Evolutionary conservation across 495 filamentous ascomycete species (phyloP), one percentile per base, ranked within the genome.

Genomic region (Tuber calosporum): DNA sequence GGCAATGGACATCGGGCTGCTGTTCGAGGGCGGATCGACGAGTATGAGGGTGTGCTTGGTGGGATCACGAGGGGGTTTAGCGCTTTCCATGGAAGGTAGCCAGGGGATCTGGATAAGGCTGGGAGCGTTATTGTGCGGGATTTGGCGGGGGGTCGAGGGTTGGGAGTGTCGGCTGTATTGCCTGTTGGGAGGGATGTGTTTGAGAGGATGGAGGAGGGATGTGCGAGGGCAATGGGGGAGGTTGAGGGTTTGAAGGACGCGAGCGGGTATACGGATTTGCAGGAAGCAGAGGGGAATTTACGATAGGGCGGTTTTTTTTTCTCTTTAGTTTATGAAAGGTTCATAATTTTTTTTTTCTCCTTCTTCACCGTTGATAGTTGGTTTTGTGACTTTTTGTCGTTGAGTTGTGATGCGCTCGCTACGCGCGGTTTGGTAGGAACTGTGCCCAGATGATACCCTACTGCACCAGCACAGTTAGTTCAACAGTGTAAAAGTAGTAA

Each of bases 1-100:
- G 79, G 79, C 37, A 80, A 76, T 26, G 76, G 66, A 6, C 79
- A 80, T 43, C 71, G 74, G 39, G 41, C 70, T n/a, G 66, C 39
- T 20, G 53, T 76, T 82, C 41, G 58, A 6, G 77, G 77, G 36
- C 72, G 71, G 36, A 79, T 82, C 17, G 70, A 70, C 6, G 81
- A 81, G 36, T 82, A 30, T 58, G 48, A 26, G 48, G 48, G 8
- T 1, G n/a, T 58, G 8, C 48, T 58, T 0, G 45, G 48, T 0
- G 48, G n/a, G 9, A 30, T 58, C 1, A 26, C 8, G n/a, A 58
- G 9, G 48, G 48, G 48, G 9, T 58, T 58, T 26, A n/a, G 22
- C 22, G n/a, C 48, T 0, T 58, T 58, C 15, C n/a, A 58, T 11
- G 48, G 48, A n/a, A 9, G 22, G 1, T 9, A 30, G n/a, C 48